A percentile compares a stretch with the other conserved stretches of the same genome.
Evolutionary conservation across 148 eudicot genomes (phyloP).

Genomic region (Chenopodium album): DNA sequence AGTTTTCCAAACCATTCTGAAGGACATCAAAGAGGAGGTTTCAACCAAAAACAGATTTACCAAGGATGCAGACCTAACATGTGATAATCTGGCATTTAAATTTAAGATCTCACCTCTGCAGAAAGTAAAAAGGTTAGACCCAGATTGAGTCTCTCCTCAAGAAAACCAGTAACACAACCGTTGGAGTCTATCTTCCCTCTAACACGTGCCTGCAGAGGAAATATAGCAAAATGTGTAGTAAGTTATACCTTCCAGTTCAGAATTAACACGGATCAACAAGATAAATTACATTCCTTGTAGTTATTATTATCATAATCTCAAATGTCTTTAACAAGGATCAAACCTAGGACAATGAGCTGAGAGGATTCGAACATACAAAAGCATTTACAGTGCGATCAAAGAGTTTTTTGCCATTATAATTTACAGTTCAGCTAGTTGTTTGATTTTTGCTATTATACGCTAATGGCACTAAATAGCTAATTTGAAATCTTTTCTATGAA

Average conservation of each 20-base stretch:
- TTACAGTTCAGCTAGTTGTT: neutral
- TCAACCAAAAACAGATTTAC: neutral
- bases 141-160: slow-evolving; percentile 84
- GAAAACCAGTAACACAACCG: slow-evolving; percentile 71
- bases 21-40: neutral
- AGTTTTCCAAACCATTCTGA: too few species aligned
- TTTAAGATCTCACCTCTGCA: slow-evolving; percentile 65
- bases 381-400: neutral
- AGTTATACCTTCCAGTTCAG: neutral
- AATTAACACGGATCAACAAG: neutral
- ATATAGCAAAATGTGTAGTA: neutral
- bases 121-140: slow-evolving; percentile 87
- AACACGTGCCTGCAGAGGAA: slow-evolving; percentile 65
- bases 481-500: too few species aligned
- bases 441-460: neutral
- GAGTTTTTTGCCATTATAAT: neutral
- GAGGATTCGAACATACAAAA: neutral
- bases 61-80: neutral
- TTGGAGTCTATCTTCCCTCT: slow-evolving; percentile 95
- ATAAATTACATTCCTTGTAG: neutral
- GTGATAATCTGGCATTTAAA: neutral
- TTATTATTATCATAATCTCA: neutral
- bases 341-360: neutral
- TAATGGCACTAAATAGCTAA: too few species aligned
- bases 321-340: neutral